Evolutionary conservation across 2,329 filamentous ascomycete species (phyloP).

Genomic region (Paramyrothecium sp.): DNA sequence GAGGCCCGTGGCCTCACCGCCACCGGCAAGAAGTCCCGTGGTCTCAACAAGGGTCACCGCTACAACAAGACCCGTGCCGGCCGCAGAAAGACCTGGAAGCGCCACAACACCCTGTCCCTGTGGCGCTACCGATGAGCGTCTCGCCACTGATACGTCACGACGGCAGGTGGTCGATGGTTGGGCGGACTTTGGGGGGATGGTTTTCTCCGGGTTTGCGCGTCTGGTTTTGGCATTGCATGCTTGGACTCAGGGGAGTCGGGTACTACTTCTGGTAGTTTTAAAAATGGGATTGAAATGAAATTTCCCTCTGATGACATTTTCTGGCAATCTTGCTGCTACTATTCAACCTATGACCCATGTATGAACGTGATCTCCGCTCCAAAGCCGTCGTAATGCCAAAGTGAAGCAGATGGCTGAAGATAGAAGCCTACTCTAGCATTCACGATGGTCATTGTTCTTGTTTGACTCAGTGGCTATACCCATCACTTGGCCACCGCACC

Average conservation of each 20-base stretch:
- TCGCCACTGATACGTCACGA: slow-evolving; percentile 9
- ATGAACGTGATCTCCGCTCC: neutral
- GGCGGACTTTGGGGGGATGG: slow-evolving; percentile 12
- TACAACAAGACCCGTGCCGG: slow-evolving; percentile 99
- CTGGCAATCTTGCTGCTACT: neutral
- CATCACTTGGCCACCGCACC: no score
- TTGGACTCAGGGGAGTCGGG: slow-evolving; percentile 29
- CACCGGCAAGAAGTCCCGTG: slow-evolving; percentile 99
- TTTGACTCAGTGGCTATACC: no score
- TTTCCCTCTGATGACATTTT: slow-evolving; percentile 13
- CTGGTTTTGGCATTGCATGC: slow-evolving; percentile 27
- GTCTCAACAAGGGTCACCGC: slow-evolving; percentile 98
- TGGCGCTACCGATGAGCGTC: slow-evolving; percentile 87
- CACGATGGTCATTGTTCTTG: no score
- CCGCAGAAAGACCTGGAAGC: slow-evolving; percentile 99
- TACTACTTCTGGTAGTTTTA: slow-evolving; percentile 26
- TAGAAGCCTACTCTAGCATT: no score
- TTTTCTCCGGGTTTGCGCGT: slow-evolving; percentile 21
- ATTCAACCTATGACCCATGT: neutral
- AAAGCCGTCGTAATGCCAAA: no score
- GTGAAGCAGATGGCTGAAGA: no score
- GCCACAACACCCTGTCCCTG: slow-evolving; percentile 98
- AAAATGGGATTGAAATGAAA: slow-evolving; percentile 27
- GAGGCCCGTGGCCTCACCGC: slow-evolving; percentile 95
- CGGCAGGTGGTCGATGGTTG: neutral